These are phyloP conservation scores for Blastocystis sp. DNA, from an alignment of 352 stramenopile genomes.

Conservation along the genomic window DNA sequence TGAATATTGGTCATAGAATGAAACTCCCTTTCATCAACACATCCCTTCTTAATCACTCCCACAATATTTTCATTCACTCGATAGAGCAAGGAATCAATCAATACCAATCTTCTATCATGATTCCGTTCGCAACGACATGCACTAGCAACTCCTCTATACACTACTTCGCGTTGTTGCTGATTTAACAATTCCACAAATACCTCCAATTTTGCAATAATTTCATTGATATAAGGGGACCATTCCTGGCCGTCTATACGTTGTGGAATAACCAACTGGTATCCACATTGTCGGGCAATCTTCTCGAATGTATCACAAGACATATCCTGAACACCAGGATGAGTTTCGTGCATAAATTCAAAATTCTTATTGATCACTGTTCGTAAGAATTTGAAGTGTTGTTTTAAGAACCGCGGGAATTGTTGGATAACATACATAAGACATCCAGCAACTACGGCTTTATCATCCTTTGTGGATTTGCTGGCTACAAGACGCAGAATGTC, in stretches of 20 bases:
- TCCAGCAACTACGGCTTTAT: constrained; percentile 97
- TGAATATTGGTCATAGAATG: constrained; percentile 78
- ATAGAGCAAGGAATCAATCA: background rate
- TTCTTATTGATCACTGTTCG: constrained; percentile 99
- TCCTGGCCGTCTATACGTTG: constrained; percentile 79
- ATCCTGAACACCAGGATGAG: constrained; percentile 97
- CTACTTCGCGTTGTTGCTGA: constrained; percentile 96
- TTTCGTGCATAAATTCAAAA: constrained; percentile 99
- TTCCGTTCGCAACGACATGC: constrained; percentile 75
- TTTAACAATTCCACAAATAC: constrained; percentile 94
- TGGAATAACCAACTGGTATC: constrained; percentile 92
- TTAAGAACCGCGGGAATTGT: constrained; percentile 98
- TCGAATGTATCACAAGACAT: constrained; percentile 99
- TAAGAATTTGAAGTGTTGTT: constrained; percentile 99
- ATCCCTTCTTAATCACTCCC: constrained; percentile 70
- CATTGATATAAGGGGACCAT: constrained; percentile 88
- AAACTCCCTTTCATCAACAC: constrained; percentile 75
- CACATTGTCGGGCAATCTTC: constrained; percentile 97
- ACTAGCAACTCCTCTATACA: constrained; percentile 94
- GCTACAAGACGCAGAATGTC: constrained; percentile 94
- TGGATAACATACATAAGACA: constrained; percentile 99
- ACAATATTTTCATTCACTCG: constrained; percentile 13
- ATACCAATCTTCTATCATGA: background rate
- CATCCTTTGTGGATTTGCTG: constrained; percentile 97
- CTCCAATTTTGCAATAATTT: constrained; percentile 88